Conservation (phyloP, 2,329 filamentous ascomycete genomes). For the Aspergillus clavatus region DNA sequence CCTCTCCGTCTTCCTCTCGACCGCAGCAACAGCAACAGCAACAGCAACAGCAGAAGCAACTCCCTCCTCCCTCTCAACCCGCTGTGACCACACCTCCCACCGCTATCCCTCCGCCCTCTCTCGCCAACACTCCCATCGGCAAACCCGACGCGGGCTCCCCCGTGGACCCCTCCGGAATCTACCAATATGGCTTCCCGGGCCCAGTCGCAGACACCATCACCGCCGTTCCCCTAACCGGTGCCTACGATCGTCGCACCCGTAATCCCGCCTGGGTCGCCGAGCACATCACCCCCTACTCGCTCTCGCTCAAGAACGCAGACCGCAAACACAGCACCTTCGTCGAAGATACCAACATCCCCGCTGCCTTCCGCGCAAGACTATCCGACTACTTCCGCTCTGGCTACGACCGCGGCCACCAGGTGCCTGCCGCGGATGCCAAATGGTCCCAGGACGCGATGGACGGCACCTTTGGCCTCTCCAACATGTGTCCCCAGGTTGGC, state of each 20-base stretch:
- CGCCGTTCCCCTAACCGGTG: slow-evolving; percentile 72
- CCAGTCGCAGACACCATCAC: slow-evolving; percentile 77
- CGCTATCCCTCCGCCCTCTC: slow-evolving; percentile 28
- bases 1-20: slow-evolving; percentile 45
- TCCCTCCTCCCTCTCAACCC: slow-evolving; percentile 22
- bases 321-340: slow-evolving; percentile 76
- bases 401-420: slow-evolving; percentile 94
- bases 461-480: slow-evolving; percentile 84
- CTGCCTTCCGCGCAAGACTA: slow-evolving; percentile 81
- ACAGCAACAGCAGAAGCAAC: slow-evolving; percentile 19
- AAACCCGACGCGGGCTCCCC: slow-evolving; percentile 36
- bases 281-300: slow-evolving; percentile 87
- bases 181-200: slow-evolving; percentile 87
- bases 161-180: slow-evolving; percentile 70
- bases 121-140: slow-evolving; percentile 15
- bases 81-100: slow-evolving; percentile 36
- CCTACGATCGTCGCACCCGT: slow-evolving; percentile 82
- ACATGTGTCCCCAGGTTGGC: slow-evolving; percentile 98
- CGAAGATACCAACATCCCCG: slow-evolving; percentile 75
- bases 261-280: slow-evolving; percentile 95
- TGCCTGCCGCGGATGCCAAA: slow-evolving; percentile 91
- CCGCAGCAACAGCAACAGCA: slow-evolving; percentile 24
- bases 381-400: slow-evolving; percentile 93
- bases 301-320: slow-evolving; percentile 70
- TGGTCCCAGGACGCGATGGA: slow-evolving; percentile 95